These are phyloP conservation scores for Kwoniella sp. DNA, from an alignment of 768 basidiomycete genomes.

Conservation along the genomic window DNA sequence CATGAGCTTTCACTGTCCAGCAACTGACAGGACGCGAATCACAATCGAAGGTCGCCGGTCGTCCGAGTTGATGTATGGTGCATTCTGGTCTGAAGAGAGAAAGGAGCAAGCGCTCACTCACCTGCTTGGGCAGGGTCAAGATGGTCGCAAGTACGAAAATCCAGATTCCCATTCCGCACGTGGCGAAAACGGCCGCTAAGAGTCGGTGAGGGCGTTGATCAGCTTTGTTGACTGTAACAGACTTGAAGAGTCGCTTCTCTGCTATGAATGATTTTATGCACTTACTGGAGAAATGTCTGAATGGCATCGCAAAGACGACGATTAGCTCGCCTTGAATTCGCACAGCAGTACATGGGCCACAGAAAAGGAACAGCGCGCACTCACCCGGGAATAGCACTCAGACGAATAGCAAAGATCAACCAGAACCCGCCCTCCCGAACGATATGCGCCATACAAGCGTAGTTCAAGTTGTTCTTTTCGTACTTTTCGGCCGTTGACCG, in stretches of 20 bases:
- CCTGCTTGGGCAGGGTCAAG: slow-evolving; percentile 54
- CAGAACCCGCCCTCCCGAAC: slow-evolving; percentile 57
- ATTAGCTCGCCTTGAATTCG: slow-evolving; percentile 13
- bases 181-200: slow-evolving; percentile 51
- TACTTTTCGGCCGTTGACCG: slow-evolving; percentile 46
- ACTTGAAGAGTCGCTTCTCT: background rate
- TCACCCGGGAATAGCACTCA: slow-evolving; percentile 56
- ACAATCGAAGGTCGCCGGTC: background rate
- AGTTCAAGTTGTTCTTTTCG: slow-evolving; percentile 53
- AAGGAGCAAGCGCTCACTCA: slow-evolving; percentile 19
- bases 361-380: no score
- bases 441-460: slow-evolving; percentile 56
- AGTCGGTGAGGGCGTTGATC: slow-evolving; percentile 10
- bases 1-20: background rate
- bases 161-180: slow-evolving; percentile 52
- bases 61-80: background rate
- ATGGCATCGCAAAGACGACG: background rate
- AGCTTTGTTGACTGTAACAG: background rate
- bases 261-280: background rate
- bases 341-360: background rate
- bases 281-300: slow-evolving; percentile 29
- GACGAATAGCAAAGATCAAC: slow-evolving; percentile 53
- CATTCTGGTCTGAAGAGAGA: background rate
- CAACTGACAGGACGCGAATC: background rate
- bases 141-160: slow-evolving; percentile 48